Evolutionary conservation across 257 asterid species (phyloP).

Genomic region (Solanum paucissectum): DNA sequence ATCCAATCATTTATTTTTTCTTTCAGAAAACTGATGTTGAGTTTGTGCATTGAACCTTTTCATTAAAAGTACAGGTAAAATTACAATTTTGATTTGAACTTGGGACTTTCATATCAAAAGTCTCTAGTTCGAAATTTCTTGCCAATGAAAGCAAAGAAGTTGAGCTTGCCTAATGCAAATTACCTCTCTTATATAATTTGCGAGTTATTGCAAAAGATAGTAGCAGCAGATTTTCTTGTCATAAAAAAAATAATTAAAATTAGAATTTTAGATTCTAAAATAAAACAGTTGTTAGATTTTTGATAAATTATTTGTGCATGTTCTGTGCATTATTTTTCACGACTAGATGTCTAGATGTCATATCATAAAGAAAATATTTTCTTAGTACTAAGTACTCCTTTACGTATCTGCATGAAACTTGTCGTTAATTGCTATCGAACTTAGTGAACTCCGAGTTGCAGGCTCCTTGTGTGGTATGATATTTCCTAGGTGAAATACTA

Average conservation of each 20-base stretch:
- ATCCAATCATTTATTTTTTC: not conserved
- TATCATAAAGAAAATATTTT: not conserved
- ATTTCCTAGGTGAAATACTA: not conserved
- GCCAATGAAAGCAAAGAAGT: no score
- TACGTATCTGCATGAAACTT: not conserved
- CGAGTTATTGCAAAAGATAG: no score
- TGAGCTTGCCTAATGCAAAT: no score
- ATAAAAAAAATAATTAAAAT: no score
- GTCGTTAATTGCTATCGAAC: not conserved
- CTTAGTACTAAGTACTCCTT: not conserved
- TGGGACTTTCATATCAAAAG: no score
- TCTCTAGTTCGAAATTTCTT: no score
- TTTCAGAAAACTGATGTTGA: no score
- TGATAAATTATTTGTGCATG: not conserved
- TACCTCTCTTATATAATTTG: no score
- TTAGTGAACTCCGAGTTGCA: not conserved
- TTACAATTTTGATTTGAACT: not conserved
- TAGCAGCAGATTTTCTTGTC: rapidly evolving
- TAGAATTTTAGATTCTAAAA: not conserved
- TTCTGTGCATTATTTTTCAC: not conserved
- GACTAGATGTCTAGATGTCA: not conserved
- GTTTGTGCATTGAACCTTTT: not conserved
- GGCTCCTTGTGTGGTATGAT: not conserved
- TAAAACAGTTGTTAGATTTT: not conserved
- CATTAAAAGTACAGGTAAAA: not conserved